Conservation (phyloP, 179 eudicot genomes). For the Spergularia azorica region DNA sequence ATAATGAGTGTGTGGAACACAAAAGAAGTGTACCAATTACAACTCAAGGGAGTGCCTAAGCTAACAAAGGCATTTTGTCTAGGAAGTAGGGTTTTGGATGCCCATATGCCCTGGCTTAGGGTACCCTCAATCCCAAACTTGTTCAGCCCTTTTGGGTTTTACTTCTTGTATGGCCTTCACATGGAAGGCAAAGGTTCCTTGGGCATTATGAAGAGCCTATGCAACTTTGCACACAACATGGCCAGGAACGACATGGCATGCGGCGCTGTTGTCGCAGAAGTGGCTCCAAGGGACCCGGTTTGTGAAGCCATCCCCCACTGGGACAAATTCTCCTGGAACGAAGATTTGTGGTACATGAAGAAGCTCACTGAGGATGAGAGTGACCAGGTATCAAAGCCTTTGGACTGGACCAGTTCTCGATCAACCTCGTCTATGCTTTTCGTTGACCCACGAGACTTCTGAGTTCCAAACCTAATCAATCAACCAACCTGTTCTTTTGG, state of each 20-base stretch:
- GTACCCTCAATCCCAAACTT: slow-evolving; percentile 78
- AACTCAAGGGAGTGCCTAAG: slow-evolving; percentile 71
- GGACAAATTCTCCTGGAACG: slow-evolving; percentile 72
- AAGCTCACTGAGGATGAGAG: slow-evolving; percentile 32
- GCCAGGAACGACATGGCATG: slow-evolving; percentile 61
- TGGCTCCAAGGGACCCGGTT: slow-evolving; percentile 64
- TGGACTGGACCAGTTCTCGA: slow-evolving; percentile 44
- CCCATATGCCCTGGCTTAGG: slow-evolving; percentile 71
- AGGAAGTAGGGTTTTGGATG: slow-evolving; percentile 68
- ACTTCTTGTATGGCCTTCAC: slow-evolving; percentile 75
- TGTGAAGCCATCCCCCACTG: slow-evolving; percentile 71
- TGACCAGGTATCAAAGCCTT: slow-evolving; percentile 25
- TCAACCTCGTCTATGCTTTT: slow-evolving; percentile 45
- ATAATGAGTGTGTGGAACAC: slow-evolving; percentile 83
- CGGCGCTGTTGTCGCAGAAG: slow-evolving; percentile 77
- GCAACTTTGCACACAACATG: slow-evolving; percentile 71
- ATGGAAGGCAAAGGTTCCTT: slow-evolving; percentile 66
- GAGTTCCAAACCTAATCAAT: slow-evolving; percentile 12
- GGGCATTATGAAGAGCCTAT: slow-evolving; percentile 64
- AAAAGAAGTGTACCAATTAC: slow-evolving; percentile 66
- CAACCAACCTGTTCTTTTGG: background rate
- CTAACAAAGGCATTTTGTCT: slow-evolving; percentile 51
- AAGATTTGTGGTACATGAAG: slow-evolving; percentile 88
- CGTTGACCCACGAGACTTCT: slow-evolving; percentile 81
- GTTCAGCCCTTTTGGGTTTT: slow-evolving; percentile 66